Percentiles rank a stretch among this genome's conserved stretches.
These are phyloP conservation scores for Lachnellula suecica DNA, from an alignment of 2,329 filamentous ascomycete species.

Conservation along the genomic window DNA sequence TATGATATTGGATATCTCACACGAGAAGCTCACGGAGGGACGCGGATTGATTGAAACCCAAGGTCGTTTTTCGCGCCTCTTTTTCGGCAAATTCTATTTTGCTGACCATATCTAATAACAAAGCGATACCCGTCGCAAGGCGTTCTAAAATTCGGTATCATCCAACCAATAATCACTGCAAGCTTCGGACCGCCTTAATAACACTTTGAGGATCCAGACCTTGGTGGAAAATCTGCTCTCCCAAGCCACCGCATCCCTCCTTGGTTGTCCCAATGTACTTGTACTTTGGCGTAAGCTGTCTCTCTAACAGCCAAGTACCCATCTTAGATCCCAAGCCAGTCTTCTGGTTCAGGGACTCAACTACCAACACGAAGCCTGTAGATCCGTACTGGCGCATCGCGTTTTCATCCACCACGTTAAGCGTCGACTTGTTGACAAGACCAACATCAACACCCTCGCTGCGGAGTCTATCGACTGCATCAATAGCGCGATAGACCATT, in stretches of 20 bases:
- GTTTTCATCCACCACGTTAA: constrained; percentile 39
- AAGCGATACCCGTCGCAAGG: background rate
- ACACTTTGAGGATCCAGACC: constrained; percentile 37
- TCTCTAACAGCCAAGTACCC: constrained; percentile 36
- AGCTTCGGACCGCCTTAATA: constrained; percentile 29
- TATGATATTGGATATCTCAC: no score
- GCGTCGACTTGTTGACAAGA: constrained; percentile 39
- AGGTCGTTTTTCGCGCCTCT: no score
- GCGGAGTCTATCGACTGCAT: constrained; percentile 38
- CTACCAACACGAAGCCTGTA: constrained; percentile 36
- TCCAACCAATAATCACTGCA: constrained; percentile 6
- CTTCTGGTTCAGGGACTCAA: constrained; percentile 40
- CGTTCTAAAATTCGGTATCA: background rate
- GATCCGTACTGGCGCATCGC: constrained; percentile 37
- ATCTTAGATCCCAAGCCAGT: constrained; percentile 38
- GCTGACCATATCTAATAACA: background rate
- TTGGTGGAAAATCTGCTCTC: constrained; percentile 38
- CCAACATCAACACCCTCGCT: constrained; percentile 37
- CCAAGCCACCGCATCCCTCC: constrained; percentile 39
- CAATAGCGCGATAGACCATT: constrained; percentile 40
- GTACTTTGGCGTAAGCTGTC: constrained; percentile 37
- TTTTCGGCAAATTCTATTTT: background rate
- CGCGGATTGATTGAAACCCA: no score
- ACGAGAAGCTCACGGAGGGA: no score
- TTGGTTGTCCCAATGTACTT: constrained; percentile 37